Conservation (phyloP, 2,329 filamentous ascomycete genomes). For the Elsinoe batatas region DNA sequence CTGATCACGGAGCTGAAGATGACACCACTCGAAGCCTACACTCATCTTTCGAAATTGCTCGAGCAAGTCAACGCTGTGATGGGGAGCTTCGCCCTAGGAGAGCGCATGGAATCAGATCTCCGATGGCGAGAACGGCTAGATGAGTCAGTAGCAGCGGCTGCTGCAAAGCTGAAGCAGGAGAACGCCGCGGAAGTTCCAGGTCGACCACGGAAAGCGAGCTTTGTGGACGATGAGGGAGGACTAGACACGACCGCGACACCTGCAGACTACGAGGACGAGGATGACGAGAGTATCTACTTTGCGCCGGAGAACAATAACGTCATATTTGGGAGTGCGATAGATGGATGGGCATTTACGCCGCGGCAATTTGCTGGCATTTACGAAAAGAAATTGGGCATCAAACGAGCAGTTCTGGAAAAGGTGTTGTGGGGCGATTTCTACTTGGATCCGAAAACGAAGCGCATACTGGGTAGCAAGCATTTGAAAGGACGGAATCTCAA, state of each 20-base stretch:
- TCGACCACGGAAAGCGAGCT: slow-evolving; percentile 36
- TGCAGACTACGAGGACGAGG: slow-evolving; percentile 70
- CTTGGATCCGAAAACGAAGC: slow-evolving; percentile 91
- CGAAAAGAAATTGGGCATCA: slow-evolving; percentile 94
- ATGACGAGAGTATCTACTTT: slow-evolving; percentile 97
- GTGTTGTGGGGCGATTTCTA: slow-evolving; percentile 97
- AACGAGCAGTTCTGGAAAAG: slow-evolving; percentile 76
- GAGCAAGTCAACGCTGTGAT: slow-evolving; percentile 97
- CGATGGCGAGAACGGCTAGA: slow-evolving; percentile 93
- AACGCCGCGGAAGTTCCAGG: slow-evolving; percentile 18
- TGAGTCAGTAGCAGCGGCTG: slow-evolving; percentile 64
- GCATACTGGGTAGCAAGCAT: slow-evolving; percentile 82
- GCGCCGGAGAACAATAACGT: slow-evolving; percentile 98
- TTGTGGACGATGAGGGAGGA: slow-evolving; percentile 47
- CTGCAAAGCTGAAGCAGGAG: slow-evolving; percentile 23
- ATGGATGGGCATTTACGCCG: slow-evolving; percentile 98
- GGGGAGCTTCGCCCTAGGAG: slow-evolving; percentile 94
- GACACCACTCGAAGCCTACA: slow-evolving; percentile 80
- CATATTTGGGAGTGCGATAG: slow-evolving; percentile 94
- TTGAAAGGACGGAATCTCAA: slow-evolving; percentile 85
- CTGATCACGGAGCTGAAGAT: slow-evolving; percentile 90
- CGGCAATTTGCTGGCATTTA: slow-evolving; percentile 88
- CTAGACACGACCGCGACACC: slow-evolving; percentile 38
- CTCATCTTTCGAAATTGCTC: slow-evolving; percentile 76
- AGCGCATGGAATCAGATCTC: slow-evolving; percentile 96